Base-by-base conservation (phyloP, 768 basidiomycete genomes). In the Boletus rubropictus region DNA sequence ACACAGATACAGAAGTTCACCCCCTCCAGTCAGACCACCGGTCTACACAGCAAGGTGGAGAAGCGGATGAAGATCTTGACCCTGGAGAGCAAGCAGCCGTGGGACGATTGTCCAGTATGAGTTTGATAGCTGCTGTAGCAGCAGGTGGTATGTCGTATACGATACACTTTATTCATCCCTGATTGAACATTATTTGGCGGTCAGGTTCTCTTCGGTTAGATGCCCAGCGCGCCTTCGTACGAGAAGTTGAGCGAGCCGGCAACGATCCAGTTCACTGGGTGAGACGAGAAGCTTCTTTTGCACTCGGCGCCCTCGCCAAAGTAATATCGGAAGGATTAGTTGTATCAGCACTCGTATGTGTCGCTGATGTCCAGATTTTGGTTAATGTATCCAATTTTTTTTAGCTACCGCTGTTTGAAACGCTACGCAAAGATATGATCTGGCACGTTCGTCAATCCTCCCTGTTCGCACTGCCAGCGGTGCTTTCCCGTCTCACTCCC, bases 31-130 rank as follows among this genome's bases (percentile, higher is more conserved):
- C 50, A 14, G 59, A 66, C 36, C 41, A 40, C 34, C 48, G 42
- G 36, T 20, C 52, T 15, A n/a, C 35, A 18, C 53, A 48, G 17
- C 60, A 57, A 48, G 54, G 53, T 27, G 14, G 48, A 36, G 59
- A 63, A 24, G 42, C 70, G 11, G 73, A 73, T 25, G 73, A 74
- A 42, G 78, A 69, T 25, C 52, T 59, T 22, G 69, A 72, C 46
- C 55, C 67, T 14, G 69, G 68, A 25, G 80, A 90, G 54, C 89
- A 94, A 61, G 89, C 86, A 12, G 81, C 86, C 5, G 76, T 91
- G 17, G 94, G 94, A 5, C 77, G 91, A 48, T 72, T 95, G 40
- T 88, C 89, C 5, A 90, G 90, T 57, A 92, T 96, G 91, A 90
- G 89, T 61, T 70, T 96, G 42, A 88, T 95, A 72, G 92, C 92